Evolutionary conservation across 2,329 filamentous ascomycete species (phyloP).

Genomic region (Trichoderma atroviride): DNA sequence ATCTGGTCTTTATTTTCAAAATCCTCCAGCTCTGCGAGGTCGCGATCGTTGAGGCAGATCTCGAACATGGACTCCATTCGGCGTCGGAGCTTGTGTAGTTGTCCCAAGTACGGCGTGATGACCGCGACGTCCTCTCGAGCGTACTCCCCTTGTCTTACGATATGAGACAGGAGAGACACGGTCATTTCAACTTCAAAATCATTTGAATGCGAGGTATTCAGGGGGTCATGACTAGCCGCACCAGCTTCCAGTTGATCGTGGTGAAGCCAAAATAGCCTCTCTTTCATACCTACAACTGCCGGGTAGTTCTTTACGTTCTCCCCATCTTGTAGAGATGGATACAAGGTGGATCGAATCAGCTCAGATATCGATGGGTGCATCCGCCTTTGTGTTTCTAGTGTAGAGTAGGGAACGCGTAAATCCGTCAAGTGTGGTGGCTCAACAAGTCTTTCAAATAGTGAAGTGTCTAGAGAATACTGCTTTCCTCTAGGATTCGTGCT

Average conservation of each 20-base stretch:
- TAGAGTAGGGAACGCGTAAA: conserved; percentile 36
- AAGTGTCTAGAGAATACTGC: conserved; percentile 59
- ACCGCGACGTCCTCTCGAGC: conserved; percentile 65
- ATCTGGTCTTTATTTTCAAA: conserved; percentile 35
- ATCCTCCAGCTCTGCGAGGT: conserved; percentile 56
- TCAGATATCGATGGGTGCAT: conserved; percentile 66
- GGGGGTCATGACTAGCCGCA: conserved; percentile 36
- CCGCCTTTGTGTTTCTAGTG: conserved; percentile 61
- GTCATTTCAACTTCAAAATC: conserved; percentile 66
- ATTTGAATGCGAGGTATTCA: conserved; percentile 36
- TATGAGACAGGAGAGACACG: conserved; percentile 62
- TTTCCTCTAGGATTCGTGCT: conserved; percentile 51
- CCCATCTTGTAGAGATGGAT: conserved; percentile 58
- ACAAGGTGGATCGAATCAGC: conserved; percentile 60
- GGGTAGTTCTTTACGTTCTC: conserved; percentile 33
- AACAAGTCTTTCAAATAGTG: conserved; percentile 63
- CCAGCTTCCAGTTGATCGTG: conserved; percentile 53
- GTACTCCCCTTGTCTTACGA: conserved; percentile 67
- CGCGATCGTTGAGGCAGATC: conserved; percentile 66
- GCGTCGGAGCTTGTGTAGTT: conserved; percentile 55
- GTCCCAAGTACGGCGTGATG: conserved; percentile 66
- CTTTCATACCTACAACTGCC: conserved; percentile 54
- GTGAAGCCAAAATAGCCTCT: conserved; percentile 64
- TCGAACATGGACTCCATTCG: conserved; percentile 54
- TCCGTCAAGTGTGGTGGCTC: conserved; percentile 37